Percentiles rank a stretch among this genome's conserved stretches.
Conservation (phyloP, 805 yeast genomes). For the Candida golubevii region DNA sequence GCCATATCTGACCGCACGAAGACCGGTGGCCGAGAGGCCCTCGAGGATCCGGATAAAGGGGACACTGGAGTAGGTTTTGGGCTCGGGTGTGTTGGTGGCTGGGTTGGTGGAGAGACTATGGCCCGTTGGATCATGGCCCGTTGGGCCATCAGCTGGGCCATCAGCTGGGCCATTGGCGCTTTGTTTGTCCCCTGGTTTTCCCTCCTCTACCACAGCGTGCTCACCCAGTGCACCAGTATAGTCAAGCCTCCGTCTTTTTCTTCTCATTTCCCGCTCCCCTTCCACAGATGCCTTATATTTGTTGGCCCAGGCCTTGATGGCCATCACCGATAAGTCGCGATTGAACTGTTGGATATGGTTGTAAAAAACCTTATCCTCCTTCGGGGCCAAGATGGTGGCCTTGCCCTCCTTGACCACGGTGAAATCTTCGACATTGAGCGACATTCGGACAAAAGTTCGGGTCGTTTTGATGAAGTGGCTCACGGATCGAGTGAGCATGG, state of each 20-base stretch:
- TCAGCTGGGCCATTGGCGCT: no score
- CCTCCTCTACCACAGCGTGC: neutral
- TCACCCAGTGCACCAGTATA: neutral
- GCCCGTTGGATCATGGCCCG: no score
- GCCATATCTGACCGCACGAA: constrained; percentile 90
- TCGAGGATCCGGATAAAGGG: constrained; percentile 61
- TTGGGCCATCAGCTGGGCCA: no score
- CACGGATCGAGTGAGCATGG: neutral
- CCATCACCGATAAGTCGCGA: constrained; percentile 81
- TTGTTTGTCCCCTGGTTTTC: neutral
- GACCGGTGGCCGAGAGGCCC: constrained; percentile 92
- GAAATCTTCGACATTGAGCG: constrained; percentile 26
- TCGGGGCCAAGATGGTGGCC: constrained; percentile 79
- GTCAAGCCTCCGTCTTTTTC: constrained; percentile 14
- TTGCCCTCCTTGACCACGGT: constrained; percentile 62
- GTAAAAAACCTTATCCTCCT: constrained; percentile 81
- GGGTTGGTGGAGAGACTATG: neutral
- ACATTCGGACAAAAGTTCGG: constrained; percentile 8
- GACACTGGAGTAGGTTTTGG: neutral
- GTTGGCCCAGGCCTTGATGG: constrained; percentile 82
- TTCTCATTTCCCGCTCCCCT: constrained; percentile 23
- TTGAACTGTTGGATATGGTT: constrained; percentile 97
- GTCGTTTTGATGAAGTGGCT: neutral
- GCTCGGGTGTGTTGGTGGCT: neutral
- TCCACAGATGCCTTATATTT: constrained; percentile 41